These are phyloP conservation scores for Annona cherimola DNA, from an alignment of 164 flowering plant species.

Conservation along the genomic window DNA sequence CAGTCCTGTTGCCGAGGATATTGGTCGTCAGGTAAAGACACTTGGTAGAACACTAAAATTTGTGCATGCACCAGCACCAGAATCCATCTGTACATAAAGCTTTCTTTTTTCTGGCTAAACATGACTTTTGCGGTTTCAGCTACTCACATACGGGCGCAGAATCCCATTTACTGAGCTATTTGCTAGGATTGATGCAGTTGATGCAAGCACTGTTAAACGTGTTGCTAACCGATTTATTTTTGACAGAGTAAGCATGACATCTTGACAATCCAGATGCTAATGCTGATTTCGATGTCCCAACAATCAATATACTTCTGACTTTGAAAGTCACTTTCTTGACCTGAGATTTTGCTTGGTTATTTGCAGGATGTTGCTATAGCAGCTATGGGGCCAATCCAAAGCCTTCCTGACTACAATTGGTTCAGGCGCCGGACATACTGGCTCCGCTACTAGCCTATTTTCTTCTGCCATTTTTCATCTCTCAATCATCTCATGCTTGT, in stretches of 20 bases:
- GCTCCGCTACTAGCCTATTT: constrained; percentile 62
- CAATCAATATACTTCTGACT: too few species aligned
- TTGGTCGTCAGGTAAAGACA: constrained; percentile 85
- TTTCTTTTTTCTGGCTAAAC: background rate
- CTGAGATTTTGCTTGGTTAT: background rate
- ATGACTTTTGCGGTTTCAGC: constrained; percentile 39
- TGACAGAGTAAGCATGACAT: constrained; percentile 49
- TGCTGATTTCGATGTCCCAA: too few species aligned
- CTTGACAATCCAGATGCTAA: background rate
- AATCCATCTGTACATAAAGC: background rate
- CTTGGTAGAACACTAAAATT: background rate
- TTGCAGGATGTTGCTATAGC: constrained; percentile 84
- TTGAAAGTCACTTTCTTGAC: background rate
- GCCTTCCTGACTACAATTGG: constrained; percentile 96
- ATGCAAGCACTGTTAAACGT: constrained; percentile 84
- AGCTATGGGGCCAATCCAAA: constrained; percentile 79
- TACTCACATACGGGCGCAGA: constrained; percentile 89
- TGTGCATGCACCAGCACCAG: background rate
- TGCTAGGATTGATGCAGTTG: constrained; percentile 92
- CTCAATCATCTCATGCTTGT: background rate
- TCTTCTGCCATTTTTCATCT: background rate
- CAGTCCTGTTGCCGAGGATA: constrained; percentile 92
- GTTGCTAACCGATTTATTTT: constrained; percentile 83
- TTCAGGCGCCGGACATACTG: constrained; percentile 96
- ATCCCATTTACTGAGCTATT: constrained; percentile 82